These are phyloP conservation scores for Mortierella alpina DNA, from an alignment of 192 early-diverging fungal species.

Conservation along the genomic window DNA sequence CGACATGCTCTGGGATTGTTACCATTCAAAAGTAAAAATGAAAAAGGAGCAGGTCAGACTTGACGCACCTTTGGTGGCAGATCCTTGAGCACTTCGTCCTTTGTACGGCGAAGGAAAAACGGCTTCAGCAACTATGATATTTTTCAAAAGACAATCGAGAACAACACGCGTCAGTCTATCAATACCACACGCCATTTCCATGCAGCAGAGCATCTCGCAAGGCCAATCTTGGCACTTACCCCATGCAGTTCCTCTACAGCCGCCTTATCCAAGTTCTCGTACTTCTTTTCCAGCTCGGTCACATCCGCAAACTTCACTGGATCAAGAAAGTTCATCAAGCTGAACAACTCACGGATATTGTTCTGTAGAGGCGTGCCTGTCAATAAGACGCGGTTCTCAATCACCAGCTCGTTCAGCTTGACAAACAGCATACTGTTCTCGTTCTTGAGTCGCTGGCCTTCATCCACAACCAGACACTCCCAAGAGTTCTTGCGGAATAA, in stretches of 20 bases:
- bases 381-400: slow-evolving; percentile 67
- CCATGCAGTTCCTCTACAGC: slow-evolving; percentile 76
- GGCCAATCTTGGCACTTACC: slow-evolving; percentile 21
- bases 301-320: slow-evolving; percentile 68
- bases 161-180: too few species aligned
- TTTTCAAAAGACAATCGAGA: too few species aligned
- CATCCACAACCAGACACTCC: slow-evolving; percentile 77
- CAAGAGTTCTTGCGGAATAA: slow-evolving; percentile 62
- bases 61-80: slow-evolving; percentile 68
- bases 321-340: slow-evolving; percentile 78
- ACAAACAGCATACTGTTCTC: slow-evolving; percentile 68
- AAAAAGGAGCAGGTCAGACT: not conserved
- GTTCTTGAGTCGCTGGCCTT: slow-evolving; percentile 85
- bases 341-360: slow-evolving; percentile 78
- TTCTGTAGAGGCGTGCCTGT: slow-evolving; percentile 83
- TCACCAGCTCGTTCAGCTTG: slow-evolving; percentile 61
- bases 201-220: not conserved
- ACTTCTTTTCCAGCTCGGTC: slow-evolving; percentile 65
- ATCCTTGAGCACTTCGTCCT: slow-evolving; percentile 65
- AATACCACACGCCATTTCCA: not conserved
- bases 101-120: slow-evolving; percentile 80
- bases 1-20: not conserved
- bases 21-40: too few species aligned
- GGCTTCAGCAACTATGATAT: slow-evolving; percentile 60
- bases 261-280: slow-evolving; percentile 61